Base-by-base conservation (phyloP, 768 basidiomycete species). In the Boletus subparvulus region DNA sequence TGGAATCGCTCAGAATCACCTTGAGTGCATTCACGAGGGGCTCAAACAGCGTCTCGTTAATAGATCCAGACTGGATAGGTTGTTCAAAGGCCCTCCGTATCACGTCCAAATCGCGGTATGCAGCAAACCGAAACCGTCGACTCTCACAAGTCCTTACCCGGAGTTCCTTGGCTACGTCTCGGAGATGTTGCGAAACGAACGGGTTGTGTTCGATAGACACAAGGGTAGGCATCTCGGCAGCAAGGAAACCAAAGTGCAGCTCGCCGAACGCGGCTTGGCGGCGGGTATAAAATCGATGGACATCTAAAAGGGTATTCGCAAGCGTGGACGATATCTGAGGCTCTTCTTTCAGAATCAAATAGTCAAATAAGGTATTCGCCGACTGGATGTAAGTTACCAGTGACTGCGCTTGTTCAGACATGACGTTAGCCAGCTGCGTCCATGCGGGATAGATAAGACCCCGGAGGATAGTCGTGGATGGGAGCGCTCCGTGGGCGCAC, bases 401-500 rank as follows among this genome's bases (percentile, higher is more conserved):
- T n/a, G 77, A 64, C 26, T 74, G 69, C 0, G 73, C 73, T 52
- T 80, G 76, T 39, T 75, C 65, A 0, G 68, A 62, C 1, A 72
- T 64, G 42, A 75, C 66, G 11, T 72, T 70, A 13, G 84, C 81
- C n/a, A 77, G 81, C 21, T 80, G 73, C 48, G 78, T 75, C 91
- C 90, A 94, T 6, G 85, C 83, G 19, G 88, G 89, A 67, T 90
- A 92, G n/a, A 91, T 80, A 17, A 94, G 69, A 14, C 90, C 89
- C 52, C 79, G 75, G 39, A 94, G 72, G 44, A 93, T 78, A 0
- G 88, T 90, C 2, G 88, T 88, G 8, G 86, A 83, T 54, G 81
- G 81, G 39, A 92, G 73, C 5, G 88, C 86, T 19, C 87, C 88
- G 52, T 83, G 81, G 19, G 86, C 80, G 28, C 80, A 79, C 26